Conservation (phyloP, 2,329 filamentous ascomycete species). For the Beauveria bassiana region DNA sequence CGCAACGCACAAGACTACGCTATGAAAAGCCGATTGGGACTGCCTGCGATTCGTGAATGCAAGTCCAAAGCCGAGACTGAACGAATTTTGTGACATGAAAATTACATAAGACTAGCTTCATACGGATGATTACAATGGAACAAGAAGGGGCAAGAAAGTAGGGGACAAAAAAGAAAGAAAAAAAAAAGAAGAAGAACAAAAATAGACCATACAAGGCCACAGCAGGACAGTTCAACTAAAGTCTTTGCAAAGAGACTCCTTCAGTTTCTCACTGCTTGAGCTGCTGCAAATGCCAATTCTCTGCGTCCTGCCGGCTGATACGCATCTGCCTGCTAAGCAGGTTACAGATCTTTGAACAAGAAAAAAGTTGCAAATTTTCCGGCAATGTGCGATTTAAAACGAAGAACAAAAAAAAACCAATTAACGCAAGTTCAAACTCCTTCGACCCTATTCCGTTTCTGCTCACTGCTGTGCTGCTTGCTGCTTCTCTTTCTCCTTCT, state of each 20-base stretch:
- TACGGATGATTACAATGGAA: not conserved
- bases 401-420: not conserved
- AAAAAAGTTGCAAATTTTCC: not conserved
- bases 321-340: not conserved
- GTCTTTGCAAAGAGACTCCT: not conserved
- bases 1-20: not conserved
- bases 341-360: not conserved
- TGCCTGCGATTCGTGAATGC: not conserved
- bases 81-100: not conserved
- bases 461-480: not conserved
- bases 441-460: not conserved
- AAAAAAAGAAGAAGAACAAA: not conserved
- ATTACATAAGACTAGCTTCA: constrained; percentile 6
- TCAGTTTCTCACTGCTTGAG: not conserved
- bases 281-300: not conserved
- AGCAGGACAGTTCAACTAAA: not conserved
- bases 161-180: not conserved
- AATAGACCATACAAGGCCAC: not conserved
- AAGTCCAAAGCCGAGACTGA: too few species aligned
- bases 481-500: not conserved
- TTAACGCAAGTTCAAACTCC: not conserved
- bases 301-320: not conserved
- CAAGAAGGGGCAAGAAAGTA: not conserved
- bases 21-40: too few species aligned
- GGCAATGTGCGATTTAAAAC: not conserved